phyloP scores from a whole-genome alignment of 2,329 filamentous ascomycete species.

The Pyrenophora seminiperda region DNA sequence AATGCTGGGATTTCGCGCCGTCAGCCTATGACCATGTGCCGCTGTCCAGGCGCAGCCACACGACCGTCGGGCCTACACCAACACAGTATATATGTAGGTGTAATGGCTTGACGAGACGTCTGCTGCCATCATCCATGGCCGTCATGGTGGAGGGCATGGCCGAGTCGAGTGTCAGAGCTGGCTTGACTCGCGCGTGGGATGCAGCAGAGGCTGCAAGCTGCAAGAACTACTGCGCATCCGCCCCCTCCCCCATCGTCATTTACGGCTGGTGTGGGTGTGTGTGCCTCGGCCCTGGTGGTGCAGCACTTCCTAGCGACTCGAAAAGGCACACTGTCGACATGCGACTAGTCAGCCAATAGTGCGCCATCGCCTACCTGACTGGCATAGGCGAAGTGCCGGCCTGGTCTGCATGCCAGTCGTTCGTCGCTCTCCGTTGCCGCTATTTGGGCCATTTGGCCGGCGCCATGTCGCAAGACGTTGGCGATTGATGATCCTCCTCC shows the following conservation, averaged over 20 bases:
- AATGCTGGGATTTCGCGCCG: slow-evolving; percentile 2
- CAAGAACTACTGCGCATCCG: slow-evolving; percentile 1
- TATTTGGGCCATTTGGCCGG: too few species aligned
- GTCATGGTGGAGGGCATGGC: background rate
- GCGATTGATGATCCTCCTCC: too few species aligned
- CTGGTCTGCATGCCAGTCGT: background rate
- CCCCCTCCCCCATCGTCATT: slow-evolving; percentile 4
- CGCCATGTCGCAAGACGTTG: too few species aligned
- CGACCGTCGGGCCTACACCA: slow-evolving; percentile 7
- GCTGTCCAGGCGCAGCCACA: slow-evolving; percentile 1
- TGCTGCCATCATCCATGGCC: background rate
- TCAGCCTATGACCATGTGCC: slow-evolving; percentile 12
- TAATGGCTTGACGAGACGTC: background rate
- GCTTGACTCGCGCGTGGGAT: slow-evolving; percentile 7
- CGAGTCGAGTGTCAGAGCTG: slow-evolving; percentile 6
- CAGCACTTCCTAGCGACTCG: too few species aligned
- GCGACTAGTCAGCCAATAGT: slow-evolving; percentile 17
- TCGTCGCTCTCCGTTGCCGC: background rate
- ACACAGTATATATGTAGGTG: too few species aligned
- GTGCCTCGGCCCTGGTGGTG: too few species aligned
- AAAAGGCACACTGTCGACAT: background rate
- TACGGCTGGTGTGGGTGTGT: background rate
- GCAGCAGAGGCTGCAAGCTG: background rate
- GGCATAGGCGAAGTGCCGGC: slow-evolving; percentile 4
- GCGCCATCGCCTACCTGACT: background rate